phyloP scores from a whole-genome alignment of 2,329 filamentous ascomycete species.

The Ophiosphaerella narmari region DNA sequence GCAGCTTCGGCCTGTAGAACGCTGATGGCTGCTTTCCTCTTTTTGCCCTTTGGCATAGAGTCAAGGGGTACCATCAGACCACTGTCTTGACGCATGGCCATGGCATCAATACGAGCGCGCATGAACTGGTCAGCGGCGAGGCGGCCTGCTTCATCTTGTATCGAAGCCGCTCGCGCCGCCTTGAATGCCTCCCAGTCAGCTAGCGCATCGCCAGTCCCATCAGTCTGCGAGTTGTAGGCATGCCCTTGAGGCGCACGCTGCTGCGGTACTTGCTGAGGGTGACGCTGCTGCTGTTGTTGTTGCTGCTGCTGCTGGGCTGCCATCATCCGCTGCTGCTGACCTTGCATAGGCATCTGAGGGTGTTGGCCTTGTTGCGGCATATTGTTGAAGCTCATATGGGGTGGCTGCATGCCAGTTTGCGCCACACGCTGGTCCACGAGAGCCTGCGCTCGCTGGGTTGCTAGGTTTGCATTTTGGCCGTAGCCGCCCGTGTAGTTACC shows the following conservation, averaged over 20 bases:
- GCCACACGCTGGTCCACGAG: conserved; percentile 49
- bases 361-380: conserved; percentile 26
- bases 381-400: conserved; percentile 28
- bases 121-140: conserved; percentile 70
- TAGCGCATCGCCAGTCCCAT: conserved; percentile 70
- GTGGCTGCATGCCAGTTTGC: conserved; percentile 32
- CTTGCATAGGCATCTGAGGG: conserved; percentile 33
- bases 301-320: conserved; percentile 30
- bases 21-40: conserved; percentile 45
- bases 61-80: conserved; percentile 76
- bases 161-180: conserved; percentile 57
- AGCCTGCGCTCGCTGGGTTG: conserved; percentile 59
- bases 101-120: conserved; percentile 68
- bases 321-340: conserved; percentile 37
- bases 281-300: conserved; percentile 31
- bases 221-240: conserved; percentile 66
- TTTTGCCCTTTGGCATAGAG: conserved; percentile 55
- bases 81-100: conserved; percentile 71
- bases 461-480: conserved; percentile 51
- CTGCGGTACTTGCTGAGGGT: conserved; percentile 35
- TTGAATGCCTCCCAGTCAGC: conserved; percentile 64
- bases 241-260: conserved; percentile 31
- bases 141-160: conserved; percentile 53
- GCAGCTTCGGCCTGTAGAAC: conserved; percentile 61
- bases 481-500: conserved; percentile 37